Base-by-base conservation (phyloP, 345 rosid species). In the Erucastrum elatum region DNA sequence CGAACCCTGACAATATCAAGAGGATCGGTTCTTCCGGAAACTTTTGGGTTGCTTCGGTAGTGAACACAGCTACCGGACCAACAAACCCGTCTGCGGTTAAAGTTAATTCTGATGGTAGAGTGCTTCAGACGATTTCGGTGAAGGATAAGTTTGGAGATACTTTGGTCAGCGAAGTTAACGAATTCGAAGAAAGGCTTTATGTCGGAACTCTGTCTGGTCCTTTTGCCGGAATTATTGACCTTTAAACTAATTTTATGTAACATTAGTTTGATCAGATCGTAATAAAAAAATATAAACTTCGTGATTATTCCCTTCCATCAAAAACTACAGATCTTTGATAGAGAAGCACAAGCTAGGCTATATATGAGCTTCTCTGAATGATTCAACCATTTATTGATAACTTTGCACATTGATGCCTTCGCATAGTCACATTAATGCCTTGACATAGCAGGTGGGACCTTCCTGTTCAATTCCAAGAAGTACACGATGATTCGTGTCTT, bases 21-120 rank as follows among this genome's bases (percentile, higher is more conserved):
- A 75, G 80, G 64, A 70, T 80, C 1, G 80, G 76, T 70, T 64
- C 59, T 64, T n/a, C 83, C 8, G 58, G 56, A 51, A 75, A 80
- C 76, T 80, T 80, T 70, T 80, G 83, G 83, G 69, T 75, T 41
- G 83, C 83, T 39, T 80, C 83, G n/a, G 76, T 75, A 2, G 80
- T 80, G 26, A 75, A 80, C 73, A n/a, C 60, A 25, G 68, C 68
- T 56, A 56, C 66, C 1, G 76, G 68, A 70, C 68, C 72, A 3
- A 56, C 83, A 11, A 70, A 80, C 4, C 83, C 83, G 3, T 80
- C 76, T 0, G 83, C 83, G 15, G 76, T 80, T 65, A 80, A 80
- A 71, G 68, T 80, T 9, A 41, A 8, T 4, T 70, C 73, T 11
- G 29, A 26, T 56, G 83, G 76, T 25, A 69, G 71, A 44, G 83